Base-by-base conservation (phyloP, 805 yeast species). In the Ogataea allantospora region DNA sequence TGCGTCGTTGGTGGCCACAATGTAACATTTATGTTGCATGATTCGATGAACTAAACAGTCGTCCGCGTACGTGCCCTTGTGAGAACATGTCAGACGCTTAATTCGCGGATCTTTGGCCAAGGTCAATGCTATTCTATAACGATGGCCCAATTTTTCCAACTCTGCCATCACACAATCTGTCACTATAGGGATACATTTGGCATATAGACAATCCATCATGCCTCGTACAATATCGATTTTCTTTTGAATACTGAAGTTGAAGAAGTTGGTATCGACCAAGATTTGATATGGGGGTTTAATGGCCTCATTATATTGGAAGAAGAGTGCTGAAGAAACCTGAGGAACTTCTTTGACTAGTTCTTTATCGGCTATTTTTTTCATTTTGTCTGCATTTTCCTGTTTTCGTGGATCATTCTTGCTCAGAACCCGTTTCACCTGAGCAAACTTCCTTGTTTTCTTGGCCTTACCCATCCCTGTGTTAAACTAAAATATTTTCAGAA, bases 151-250 rank as follows among this genome's bases (percentile, higher is more conserved):
- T 60, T 93, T 93, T 55, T 93, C 99, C 62, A 93, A 71, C 69
- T 93, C 99, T 0, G 99, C 99, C 83, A 93, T 78, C 15, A 93
- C 99, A 68, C 99, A 93, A 63, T 93, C 99, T 3, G 99, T 93
- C 29, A 93, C 82, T 34, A 89, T 77, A 9, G 98, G 98, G 32
- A 91, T 87, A 69, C 97, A 88, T 58, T 93, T 88, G 30, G 99
- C 99, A 58, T 83, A 83, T 26, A 91, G 67, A 42, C 95, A 76
- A 61, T 91, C 98, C 98, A 93, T 91, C 83, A 93, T 83, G 9
- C 97, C 99, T 53, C 88, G 76, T n/a, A 88, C 89, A 7, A 93
- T 69, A 60, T 93, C 99, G 38, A 93, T 80, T 57, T 93, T 93
- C 68, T 93, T 93, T 62, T 88, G 97, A 49, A 93, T 91, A 47